These are phyloP conservation scores for Paraglomus occultum DNA, from an alignment of 192 early-diverging fungal genomes.

Conservation along the genomic window DNA sequence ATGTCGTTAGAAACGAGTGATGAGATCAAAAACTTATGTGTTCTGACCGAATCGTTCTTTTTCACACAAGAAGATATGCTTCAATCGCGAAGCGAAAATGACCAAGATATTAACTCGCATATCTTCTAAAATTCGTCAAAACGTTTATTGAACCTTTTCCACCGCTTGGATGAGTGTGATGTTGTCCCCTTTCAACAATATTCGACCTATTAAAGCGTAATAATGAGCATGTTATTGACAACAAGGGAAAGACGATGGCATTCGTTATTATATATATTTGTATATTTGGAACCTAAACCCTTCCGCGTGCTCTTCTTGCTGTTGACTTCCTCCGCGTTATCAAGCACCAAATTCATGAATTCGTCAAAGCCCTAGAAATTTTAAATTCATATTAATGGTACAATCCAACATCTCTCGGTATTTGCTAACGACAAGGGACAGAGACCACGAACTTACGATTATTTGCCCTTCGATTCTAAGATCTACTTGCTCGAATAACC, in stretches of 20 bases:
- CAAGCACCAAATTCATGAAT: constrained; percentile 97
- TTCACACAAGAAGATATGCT: too few relatives aligned
- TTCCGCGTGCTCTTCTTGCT: constrained; percentile 75
- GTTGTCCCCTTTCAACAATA: constrained; percentile 97
- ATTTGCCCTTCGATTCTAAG: constrained; percentile 90
- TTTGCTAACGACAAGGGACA: neutral
- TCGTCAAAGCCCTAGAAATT: constrained; percentile 92
- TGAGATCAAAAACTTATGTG: too few relatives aligned
- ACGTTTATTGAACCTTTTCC: neutral
- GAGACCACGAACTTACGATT: constrained; percentile 58
- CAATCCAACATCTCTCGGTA: neutral
- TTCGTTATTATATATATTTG: neutral
- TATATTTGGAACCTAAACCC: constrained; percentile 57
- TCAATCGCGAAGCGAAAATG: too few relatives aligned
- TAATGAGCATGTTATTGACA: neutral
- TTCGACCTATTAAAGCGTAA: constrained; percentile 55
- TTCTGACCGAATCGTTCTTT: too few relatives aligned
- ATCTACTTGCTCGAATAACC: constrained; percentile 90
- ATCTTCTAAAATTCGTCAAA: constrained; percentile 31
- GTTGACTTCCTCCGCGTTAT: constrained; percentile 82
- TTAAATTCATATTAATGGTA: neutral
- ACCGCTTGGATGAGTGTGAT: constrained; percentile 80
- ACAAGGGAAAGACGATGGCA: neutral
- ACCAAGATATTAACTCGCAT: constrained; percentile 1
- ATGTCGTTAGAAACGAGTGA: too few relatives aligned